A percentile compares a stretch with the other conserved stretches of the same genome.
These are phyloP conservation scores for Tagetes patula DNA, from an alignment of 129 eudicot genomes.

Conservation along the genomic window DNA sequence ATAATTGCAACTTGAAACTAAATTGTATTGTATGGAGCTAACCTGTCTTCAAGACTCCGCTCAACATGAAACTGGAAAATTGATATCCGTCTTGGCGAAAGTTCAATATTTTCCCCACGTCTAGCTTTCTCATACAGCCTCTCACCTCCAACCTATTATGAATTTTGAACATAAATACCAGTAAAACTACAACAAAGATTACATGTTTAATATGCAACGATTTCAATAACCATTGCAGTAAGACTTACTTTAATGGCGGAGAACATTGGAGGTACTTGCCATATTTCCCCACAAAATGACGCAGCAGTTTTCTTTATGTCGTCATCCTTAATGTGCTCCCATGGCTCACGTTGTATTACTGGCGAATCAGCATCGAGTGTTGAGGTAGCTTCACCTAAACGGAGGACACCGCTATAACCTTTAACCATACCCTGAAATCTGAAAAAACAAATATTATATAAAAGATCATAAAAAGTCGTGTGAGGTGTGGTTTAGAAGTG, in stretches of 20 bases:
- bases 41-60: constrained; percentile 91
- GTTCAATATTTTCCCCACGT: constrained; percentile 94
- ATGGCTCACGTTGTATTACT: constrained; percentile 93
- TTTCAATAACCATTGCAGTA: constrained; percentile 2
- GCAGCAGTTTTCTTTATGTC: constrained; percentile 83
- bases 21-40: constrained; percentile 1
- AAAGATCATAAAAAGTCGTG: constrained; percentile 8
- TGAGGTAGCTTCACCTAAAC: constrained; percentile 97
- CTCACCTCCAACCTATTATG: constrained; percentile 86
- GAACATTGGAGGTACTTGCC: constrained; percentile 99
- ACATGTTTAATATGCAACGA: not conserved
- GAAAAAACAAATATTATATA: not conserved
- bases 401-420: constrained; percentile 93
- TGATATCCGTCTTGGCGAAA: constrained; percentile 85
- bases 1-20: constrained; percentile 1
- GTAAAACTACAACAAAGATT: not conserved
- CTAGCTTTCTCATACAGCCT: constrained; percentile 95
- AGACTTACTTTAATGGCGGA: constrained; percentile 89
- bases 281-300: constrained; percentile 90
- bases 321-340: constrained; percentile 91
- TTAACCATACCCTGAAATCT: constrained; percentile 97
- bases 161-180: not conserved
- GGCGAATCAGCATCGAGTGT: constrained; percentile 99
- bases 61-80: constrained; percentile 81
- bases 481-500: not conserved